phyloP scores from a whole-genome alignment of 2,329 filamentous ascomycete genomes.

The Pseudogymnoascus sp. region DNA sequence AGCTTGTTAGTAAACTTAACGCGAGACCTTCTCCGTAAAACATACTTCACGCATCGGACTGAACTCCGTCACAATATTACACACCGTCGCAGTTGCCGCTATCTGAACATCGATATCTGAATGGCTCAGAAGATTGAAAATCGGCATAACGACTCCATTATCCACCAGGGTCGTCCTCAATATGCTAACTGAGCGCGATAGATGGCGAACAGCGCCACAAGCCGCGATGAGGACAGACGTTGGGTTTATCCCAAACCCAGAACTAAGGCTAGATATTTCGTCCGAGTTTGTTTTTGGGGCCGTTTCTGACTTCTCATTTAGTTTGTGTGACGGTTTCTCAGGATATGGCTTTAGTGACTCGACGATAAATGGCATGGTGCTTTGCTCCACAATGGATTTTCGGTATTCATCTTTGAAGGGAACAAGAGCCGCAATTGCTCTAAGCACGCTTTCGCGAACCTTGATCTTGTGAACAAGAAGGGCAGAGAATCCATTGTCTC shows the following conservation, averaged over 20 bases:
- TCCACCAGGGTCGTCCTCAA: slow-evolving; percentile 83
- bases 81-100: slow-evolving; percentile 74
- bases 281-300: slow-evolving; percentile 15
- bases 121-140: slow-evolving; percentile 68
- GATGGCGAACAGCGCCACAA: slow-evolving; percentile 69
- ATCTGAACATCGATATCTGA: slow-evolving; percentile 71
- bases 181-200: slow-evolving; percentile 77
- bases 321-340: slow-evolving; percentile 37
- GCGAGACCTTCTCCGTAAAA: slow-evolving; percentile 18
- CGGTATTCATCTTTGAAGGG: slow-evolving; percentile 76
- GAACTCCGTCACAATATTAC: slow-evolving; percentile 78
- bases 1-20: slow-evolving; percentile 12
- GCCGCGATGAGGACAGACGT: slow-evolving; percentile 72
- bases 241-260: slow-evolving; percentile 63
- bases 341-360: slow-evolving; percentile 65
- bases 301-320: slow-evolving; percentile 32
- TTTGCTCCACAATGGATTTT: slow-evolving; percentile 72
- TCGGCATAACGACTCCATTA: slow-evolving; percentile 66
- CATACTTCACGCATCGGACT: slow-evolving; percentile 84
- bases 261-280: slow-evolving; percentile 13
- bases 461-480: slow-evolving; percentile 60
- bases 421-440: slow-evolving; percentile 72
- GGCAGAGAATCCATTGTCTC: slow-evolving; percentile 51
- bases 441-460: slow-evolving; percentile 66
- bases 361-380: slow-evolving; percentile 72